Base-by-base conservation (phyloP, 2,329 filamentous ascomycete genomes). In the Zymoseptoria ardabiliae region DNA sequence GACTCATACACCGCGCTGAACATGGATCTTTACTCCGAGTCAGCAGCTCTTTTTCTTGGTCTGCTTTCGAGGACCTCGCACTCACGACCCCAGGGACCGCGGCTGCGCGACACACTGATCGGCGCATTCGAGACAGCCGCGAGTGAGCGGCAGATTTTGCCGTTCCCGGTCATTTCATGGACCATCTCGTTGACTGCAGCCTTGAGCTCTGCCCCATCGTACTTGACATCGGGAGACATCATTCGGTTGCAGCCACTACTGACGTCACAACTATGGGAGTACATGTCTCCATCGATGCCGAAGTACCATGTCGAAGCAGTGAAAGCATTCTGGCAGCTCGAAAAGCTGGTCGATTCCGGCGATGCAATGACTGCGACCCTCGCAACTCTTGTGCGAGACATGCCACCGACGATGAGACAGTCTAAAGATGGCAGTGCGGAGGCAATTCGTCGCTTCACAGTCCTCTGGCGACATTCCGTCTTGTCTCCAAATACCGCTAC, bases 241-340 rank as follows among this genome's bases (percentile, higher is more conserved):
- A 87, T 80, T 58, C 80, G 77, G 58, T 75, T 96, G 8, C 82
- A 93, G 4, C 80, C 84, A 20, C 80, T 83, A 25, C 76, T 97
- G 21, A 85, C 94, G 17, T 79, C 79, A 1, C 82, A 87, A 58
- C 81, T 93, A 0, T 99, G 94, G 94, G 74, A 78, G 4, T 91
- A 90, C 68, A 76, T 99, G 48, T 89, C 91, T 0, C 87, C 90
- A n/a, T 81, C 86, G 11, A 86, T 87, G 63, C 91, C 92, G 0
- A 96, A 96, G 70, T 95, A 93, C 66, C 94, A 97, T 70, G 92
- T 99, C 30, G 95, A 99, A 76, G 87, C 91, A 19, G 90, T 95
- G 8, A 85, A 89, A 59, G 88, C 86, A 66, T 77, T 99, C 48
- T 96, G 94, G 90, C 85, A 91, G 65, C 77, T 99, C 55, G 91